Percentiles rank a stretch among this genome's conserved stretches.
These are phyloP conservation scores for Hypoxylon sp. DNA, from an alignment of 2,329 filamentous ascomycete genomes.

Conservation along the genomic window DNA sequence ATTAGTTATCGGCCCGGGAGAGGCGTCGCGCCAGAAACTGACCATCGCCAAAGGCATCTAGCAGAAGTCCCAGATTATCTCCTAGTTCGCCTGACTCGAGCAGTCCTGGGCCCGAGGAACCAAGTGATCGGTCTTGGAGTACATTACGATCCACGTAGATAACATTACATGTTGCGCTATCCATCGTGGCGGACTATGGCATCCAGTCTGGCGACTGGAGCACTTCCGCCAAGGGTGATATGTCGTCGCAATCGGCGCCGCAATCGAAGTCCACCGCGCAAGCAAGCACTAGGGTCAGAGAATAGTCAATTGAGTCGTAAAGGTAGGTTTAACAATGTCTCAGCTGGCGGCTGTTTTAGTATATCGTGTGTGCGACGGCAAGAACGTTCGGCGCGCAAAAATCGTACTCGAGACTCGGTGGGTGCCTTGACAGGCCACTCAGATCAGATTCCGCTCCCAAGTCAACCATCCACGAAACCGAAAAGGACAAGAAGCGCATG, in stretches of 20 bases:
- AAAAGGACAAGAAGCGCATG: conserved; percentile 36
- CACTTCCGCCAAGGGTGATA: conserved; percentile 60
- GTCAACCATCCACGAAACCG: conserved; percentile 41
- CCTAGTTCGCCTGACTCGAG: conserved; percentile 53
- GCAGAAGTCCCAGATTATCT: conserved; percentile 61
- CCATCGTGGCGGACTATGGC: conserved; percentile 68
- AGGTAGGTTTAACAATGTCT: conserved; percentile 40
- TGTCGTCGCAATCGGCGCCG: conserved; percentile 43
- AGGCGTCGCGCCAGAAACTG: conserved; percentile 40
- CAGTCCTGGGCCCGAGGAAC: conserved; percentile 47
- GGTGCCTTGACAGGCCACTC: conserved; percentile 43
- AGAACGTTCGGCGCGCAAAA: conserved; percentile 40
- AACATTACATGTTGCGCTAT: conserved; percentile 67
- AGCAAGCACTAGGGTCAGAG: conserved; percentile 30
- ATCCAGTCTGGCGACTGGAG: conserved; percentile 72
- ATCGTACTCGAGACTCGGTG: conserved; percentile 42
- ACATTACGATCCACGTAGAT: conserved; percentile 70
- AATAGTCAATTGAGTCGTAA: conserved; percentile 34
- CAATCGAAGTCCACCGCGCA: conserved; percentile 23
- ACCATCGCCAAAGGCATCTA: conserved; percentile 69
- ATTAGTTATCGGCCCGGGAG: conserved; percentile 15
- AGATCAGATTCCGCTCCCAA: conserved; percentile 41
- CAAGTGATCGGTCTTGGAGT: conserved; percentile 59
- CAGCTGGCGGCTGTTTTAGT: conserved; percentile 34
- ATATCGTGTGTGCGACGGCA: conserved; percentile 44